Conservation (phyloP, 495 filamentous ascomycete species). For the Trichocladium antarcticum region DNA sequence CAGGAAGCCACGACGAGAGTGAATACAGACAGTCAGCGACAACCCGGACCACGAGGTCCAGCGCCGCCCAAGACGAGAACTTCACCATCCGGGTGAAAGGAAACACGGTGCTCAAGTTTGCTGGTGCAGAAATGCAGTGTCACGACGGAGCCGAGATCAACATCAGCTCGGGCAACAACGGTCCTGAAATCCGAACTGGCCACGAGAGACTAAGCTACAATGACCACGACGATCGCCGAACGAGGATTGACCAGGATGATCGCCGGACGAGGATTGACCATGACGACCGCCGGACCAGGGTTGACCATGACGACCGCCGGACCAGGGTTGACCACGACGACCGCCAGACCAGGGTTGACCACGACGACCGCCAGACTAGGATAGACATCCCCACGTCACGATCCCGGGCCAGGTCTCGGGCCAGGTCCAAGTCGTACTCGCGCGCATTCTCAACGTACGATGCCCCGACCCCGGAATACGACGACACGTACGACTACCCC, state of each 20-base stretch:
- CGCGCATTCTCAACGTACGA: conserved; percentile 22
- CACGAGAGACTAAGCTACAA: conserved; percentile 35
- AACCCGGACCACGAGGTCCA: conserved; percentile 43
- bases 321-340: conserved; percentile 36
- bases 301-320: conserved; percentile 35
- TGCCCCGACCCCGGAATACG: conserved; percentile 6
- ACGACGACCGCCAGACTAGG: conserved; percentile 33
- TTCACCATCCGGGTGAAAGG: conserved; percentile 45
- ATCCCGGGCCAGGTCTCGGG: conserved; percentile 31
- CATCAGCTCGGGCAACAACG: conserved; percentile 26
- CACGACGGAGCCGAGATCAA: conserved; percentile 43
- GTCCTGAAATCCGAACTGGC: conserved; percentile 19
- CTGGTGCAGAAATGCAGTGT: conserved; percentile 42
- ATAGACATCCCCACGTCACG: conserved; percentile 32
- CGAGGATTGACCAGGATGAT: conserved; percentile 15
- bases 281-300: conserved; percentile 22
- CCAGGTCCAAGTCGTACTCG: conserved; percentile 29
- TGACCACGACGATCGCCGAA: conserved; percentile 34
- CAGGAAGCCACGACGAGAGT: conserved; percentile 45
- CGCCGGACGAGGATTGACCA: conserved; percentile 25
- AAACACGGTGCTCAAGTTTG: conserved; percentile 36
- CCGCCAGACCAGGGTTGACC: conserved; percentile 25
- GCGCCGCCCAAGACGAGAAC: conserved; percentile 37
- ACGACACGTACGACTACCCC: conserved; percentile 8
- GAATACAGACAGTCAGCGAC: conserved; percentile 45